phyloP scores from a whole-genome alignment of 1,139 yeast species.

The Sugiyamaella neomexicana region DNA sequence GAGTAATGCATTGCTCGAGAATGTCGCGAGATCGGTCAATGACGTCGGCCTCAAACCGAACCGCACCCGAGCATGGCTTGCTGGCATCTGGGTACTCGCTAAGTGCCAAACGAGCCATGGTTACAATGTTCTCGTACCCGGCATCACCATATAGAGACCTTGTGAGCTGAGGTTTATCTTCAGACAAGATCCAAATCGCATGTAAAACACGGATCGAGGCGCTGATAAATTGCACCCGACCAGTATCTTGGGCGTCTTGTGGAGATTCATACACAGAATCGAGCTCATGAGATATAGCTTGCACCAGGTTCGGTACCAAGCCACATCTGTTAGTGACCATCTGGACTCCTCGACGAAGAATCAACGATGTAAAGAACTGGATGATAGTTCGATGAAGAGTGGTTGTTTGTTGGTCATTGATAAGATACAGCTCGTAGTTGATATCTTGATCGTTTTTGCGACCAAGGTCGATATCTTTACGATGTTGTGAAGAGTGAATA shows the following conservation, averaged over 20 bases:
- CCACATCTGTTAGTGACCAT: constrained; percentile 13
- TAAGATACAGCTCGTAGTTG: constrained; percentile 17
- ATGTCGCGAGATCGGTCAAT: constrained; percentile 72
- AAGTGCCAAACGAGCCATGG: constrained; percentile 58
- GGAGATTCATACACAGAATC: constrained; percentile 24
- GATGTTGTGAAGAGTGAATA: background rate
- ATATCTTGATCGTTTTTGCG: constrained; percentile 11
- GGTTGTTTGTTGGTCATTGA: constrained; percentile 17
- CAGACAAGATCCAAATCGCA: constrained; percentile 28
- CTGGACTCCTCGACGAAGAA: constrained; percentile 20
- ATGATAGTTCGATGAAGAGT: constrained; percentile 16
- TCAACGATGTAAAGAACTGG: constrained; percentile 19
- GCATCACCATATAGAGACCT: constrained; percentile 23
- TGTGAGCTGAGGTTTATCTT: constrained; percentile 23
- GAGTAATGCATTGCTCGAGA: constrained; percentile 65
- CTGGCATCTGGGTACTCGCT: constrained; percentile 34
- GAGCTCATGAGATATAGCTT: constrained; percentile 21
- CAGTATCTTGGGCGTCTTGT: constrained; percentile 3
- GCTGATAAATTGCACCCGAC: constrained; percentile 23
- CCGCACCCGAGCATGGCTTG: constrained; percentile 58
- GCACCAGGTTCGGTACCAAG: constrained; percentile 13
- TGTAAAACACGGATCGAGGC: constrained; percentile 29
- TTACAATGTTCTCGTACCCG: constrained; percentile 51
- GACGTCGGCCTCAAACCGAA: constrained; percentile 57
- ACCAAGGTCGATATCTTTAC: constrained; percentile 11